These are phyloP conservation scores for Pouteria glomerata DNA, from an alignment of 148 eudicot genomes.

Conservation along the genomic window DNA sequence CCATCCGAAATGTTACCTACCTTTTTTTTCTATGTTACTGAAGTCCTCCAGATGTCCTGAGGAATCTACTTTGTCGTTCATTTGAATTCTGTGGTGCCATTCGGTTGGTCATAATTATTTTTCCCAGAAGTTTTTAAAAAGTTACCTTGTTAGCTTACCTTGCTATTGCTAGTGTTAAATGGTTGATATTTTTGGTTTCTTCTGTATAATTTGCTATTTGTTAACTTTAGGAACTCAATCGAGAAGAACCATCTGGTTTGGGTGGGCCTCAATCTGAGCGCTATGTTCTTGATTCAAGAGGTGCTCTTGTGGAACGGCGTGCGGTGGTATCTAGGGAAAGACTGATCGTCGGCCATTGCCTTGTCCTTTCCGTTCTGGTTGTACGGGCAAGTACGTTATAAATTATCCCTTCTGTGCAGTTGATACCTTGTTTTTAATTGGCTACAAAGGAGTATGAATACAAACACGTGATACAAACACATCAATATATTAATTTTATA, in stretches of 20 bases:
- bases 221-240: constrained; percentile 68
- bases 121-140: neutral
- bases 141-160: neutral
- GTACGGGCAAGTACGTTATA: constrained; percentile 74
- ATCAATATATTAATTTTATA: too few relatives aligned
- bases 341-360: constrained; percentile 89
- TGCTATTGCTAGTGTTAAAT: neutral
- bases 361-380: constrained; percentile 82
- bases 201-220: constrained; percentile 11
- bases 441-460: too few relatives aligned
- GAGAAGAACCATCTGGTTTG: constrained; percentile 87
- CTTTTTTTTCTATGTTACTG: neutral
- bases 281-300: constrained; percentile 82
- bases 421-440: constrained; percentile 2
- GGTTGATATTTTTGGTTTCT: neutral
- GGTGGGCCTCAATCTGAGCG: constrained; percentile 81
- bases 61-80: neutral
- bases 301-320: constrained; percentile 84
- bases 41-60: neutral
- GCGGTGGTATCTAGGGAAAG: constrained; percentile 91
- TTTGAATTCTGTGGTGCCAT: constrained; percentile 4
- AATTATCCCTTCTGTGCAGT: neutral
- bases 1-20: neutral
- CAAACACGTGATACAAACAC: too few relatives aligned
- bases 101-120: neutral